Percentiles rank a stretch among this genome's conserved stretches.
These are phyloP conservation scores for Monilinia vaccinii-corymbosi DNA, from an alignment of 2,329 filamentous ascomycete genomes.

Conservation along the genomic window DNA sequence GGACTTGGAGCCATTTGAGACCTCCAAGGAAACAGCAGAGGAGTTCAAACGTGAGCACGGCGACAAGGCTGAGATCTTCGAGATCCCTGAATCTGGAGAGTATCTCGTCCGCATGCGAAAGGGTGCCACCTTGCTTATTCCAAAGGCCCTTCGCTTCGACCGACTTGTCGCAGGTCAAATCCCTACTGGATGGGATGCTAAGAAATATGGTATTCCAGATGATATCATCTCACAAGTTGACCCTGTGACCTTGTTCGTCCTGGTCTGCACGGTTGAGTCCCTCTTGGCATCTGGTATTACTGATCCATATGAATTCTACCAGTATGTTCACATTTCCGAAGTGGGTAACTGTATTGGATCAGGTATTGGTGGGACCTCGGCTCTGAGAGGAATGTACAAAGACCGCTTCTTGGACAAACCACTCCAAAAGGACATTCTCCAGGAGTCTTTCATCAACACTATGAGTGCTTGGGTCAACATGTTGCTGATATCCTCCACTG, in stretches of 20 bases:
- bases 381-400: constrained; percentile 95
- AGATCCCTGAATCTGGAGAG: constrained; percentile 87
- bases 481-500: constrained; percentile 92
- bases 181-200: constrained; percentile 93
- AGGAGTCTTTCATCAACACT: constrained; percentile 99
- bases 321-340: constrained; percentile 96
- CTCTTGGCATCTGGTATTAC: constrained; percentile 91
- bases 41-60: constrained; percentile 97
- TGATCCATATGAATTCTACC: constrained; percentile 99
- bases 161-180: constrained; percentile 95
- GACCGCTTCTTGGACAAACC: constrained; percentile 95
- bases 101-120: constrained; percentile 93
- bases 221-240: constrained; percentile 98
- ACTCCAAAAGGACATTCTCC: constrained; percentile 95
- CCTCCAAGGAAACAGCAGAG: constrained; percentile 92
- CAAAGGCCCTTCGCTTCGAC: constrained; percentile 94
- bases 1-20: constrained; percentile 93
- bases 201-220: constrained; percentile 90
- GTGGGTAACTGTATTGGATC: constrained; percentile 98
- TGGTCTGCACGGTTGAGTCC: constrained; percentile 87
- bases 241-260: constrained; percentile 87
- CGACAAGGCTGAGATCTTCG: constrained; percentile 95
- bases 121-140: constrained; percentile 88
- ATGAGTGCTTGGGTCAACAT: constrained; percentile 99
- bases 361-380: constrained; percentile 90